Evolutionary conservation across 2,329 filamentous ascomycete species (phyloP).

Genomic region (Saccharata proteae): DNA sequence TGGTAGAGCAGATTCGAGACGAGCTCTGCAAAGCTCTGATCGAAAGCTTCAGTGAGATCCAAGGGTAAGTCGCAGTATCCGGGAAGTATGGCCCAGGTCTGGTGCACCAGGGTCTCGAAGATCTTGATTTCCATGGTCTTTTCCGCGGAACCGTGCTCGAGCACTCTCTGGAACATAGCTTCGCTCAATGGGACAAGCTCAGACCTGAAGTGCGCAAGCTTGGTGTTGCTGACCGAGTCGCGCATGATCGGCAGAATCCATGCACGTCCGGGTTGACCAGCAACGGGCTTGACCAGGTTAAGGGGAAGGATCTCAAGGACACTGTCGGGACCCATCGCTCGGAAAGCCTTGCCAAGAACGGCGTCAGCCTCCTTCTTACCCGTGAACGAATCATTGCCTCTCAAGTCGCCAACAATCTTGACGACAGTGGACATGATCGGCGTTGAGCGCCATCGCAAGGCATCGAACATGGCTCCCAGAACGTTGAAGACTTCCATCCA

Average conservation of each 20-base stretch:
- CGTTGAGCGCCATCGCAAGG: conserved; percentile 70
- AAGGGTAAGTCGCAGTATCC: conserved; percentile 90
- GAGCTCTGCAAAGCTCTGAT: conserved; percentile 80
- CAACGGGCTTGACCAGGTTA: conserved; percentile 67
- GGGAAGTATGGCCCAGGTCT: conserved; percentile 87
- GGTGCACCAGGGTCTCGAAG: conserved; percentile 89
- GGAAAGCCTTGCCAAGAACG: conserved; percentile 76
- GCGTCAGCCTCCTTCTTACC: conserved; percentile 93
- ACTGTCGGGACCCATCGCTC: conserved; percentile 78
- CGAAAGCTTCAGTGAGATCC: conserved; percentile 53
- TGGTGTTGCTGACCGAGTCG: conserved; percentile 81
- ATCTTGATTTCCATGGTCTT: conserved; percentile 97
- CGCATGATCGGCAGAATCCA: conserved; percentile 91
- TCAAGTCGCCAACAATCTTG: conserved; percentile 72
- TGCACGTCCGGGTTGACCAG: conserved; percentile 71
- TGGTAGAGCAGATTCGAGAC: conserved; percentile 86
- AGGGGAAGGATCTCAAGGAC: conserved; percentile 74
- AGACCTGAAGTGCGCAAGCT: conserved; percentile 68
- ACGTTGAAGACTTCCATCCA: conserved; percentile 94
- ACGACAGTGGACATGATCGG: conserved; percentile 67
- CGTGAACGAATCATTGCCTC: conserved; percentile 75
- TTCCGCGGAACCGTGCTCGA: conserved; percentile 68
- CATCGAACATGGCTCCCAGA: conserved; percentile 74
- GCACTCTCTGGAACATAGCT: conserved; percentile 73
- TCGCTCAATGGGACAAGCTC: conserved; percentile 87